Evolutionary conservation across 306 rosid species (phyloP).

Genomic region (Vigna nakashimae): DNA sequence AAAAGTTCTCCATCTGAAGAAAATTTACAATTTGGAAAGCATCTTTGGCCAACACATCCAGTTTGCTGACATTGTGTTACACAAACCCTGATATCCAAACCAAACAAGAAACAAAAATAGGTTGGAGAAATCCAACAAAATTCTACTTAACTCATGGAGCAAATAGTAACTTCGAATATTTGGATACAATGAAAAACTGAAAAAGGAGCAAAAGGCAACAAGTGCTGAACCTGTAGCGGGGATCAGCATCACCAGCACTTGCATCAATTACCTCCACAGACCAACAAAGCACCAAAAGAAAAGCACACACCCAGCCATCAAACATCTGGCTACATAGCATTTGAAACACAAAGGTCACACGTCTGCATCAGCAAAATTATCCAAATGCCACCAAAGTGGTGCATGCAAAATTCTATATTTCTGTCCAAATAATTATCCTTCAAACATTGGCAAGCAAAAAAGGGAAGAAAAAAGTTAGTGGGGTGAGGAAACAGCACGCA

Average conservation of each 20-base stretch:
- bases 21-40: slow-evolving; percentile 70
- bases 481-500: too few species aligned
- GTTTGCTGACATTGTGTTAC: slow-evolving; percentile 68
- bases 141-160: background rate
- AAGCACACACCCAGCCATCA: slow-evolving; percentile 51
- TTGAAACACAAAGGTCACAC: slow-evolving; percentile 32
- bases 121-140: background rate
- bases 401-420: background rate
- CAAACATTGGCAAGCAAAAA: background rate
- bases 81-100: slow-evolving; percentile 60
- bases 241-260: slow-evolving; percentile 86
- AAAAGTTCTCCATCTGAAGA: slow-evolving; percentile 54
- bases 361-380: slow-evolving; percentile 27
- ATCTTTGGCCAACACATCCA: slow-evolving; percentile 74
- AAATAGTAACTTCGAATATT: background rate
- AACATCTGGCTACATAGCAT: slow-evolving; percentile 62
- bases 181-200: slow-evolving; percentile 5
- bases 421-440: background rate
- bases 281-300: slow-evolving; percentile 61
- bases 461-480: background rate
- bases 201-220: background rate
- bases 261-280: slow-evolving; percentile 58
- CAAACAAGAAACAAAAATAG: background rate
- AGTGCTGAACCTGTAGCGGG: slow-evolving; percentile 57
- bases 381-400: background rate